Evolutionary conservation across 805 yeast genomes (phyloP), one percentile per base, ranked within the genome.

Genomic region (Starmerella potacharoeniae): DNA sequence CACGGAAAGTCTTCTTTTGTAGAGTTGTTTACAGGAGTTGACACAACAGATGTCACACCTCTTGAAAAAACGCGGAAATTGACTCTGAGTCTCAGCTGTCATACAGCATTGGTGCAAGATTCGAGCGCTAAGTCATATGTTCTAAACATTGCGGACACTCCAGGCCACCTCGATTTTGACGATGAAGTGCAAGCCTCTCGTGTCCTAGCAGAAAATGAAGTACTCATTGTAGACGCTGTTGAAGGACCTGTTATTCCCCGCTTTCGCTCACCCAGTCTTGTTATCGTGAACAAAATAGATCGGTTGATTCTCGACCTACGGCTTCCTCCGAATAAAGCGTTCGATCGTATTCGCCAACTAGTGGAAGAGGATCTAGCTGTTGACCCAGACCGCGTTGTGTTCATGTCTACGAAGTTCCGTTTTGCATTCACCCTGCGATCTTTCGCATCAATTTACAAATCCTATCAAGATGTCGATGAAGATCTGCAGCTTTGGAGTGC

Each of bases 1-100:
- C 81, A 87, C 5, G 99, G 99, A 1, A 93, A 93, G 69, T 86
- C 97, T 0, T 74, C 87, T 0, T 67, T 91, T 29, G 79, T 88
- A 0, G 60, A 71, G 3, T 81, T 72, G 70, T 72, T 72, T 14
- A 33, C 49, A 3, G 49, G 49, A 11, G 8, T 13, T 14, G 22
- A n/a, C 16, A 14, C 41, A n/a, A 35, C 51, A 10, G 35, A 48
- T 30, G 8, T 4, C n/a, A 6, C 11, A 5, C 35, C 4, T 13
- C 42, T 48, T 7, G 97, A 91, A 62, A 68, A 76, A 1, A 80
- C 80, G 43, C 71, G 96, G 57, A 90, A 89, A 0, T 59, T 87
- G 6, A 74, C 95, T 1, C 74, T 87, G 14, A 82, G 82, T 62
- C 52, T 83, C 1, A 70, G 83, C 1, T 81, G 87, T 0, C 74